A percentile compares a stretch with the other conserved stretches of the same genome.
Conservation (phyloP, 192 early-diverging fungal species). For the Mortierella claussenii region DNA sequence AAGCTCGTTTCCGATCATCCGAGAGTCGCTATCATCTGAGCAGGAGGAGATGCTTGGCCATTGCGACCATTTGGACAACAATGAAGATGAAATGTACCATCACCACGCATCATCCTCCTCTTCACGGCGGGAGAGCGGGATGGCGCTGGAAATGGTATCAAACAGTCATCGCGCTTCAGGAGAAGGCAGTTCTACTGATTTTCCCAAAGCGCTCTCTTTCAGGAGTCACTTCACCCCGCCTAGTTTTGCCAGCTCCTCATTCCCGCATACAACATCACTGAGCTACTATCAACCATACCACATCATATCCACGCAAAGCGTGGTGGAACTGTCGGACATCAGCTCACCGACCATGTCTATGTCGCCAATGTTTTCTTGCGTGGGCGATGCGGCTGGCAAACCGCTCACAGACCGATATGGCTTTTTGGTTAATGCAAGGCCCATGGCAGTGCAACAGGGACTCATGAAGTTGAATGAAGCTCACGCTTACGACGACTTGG, state of each 20-base stretch:
- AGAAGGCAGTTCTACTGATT: conserved; percentile 18
- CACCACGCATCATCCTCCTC: background rate
- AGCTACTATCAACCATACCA: conserved; percentile 11
- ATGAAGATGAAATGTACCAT: conserved; percentile 5
- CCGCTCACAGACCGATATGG: conserved; percentile 50
- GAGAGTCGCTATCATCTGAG: conserved; percentile 34
- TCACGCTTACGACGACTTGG: conserved; percentile 27
- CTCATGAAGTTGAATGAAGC: conserved; percentile 36
- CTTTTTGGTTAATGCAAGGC: conserved; percentile 41
- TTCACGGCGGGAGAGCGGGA: background rate
- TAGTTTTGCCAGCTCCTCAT: conserved; percentile 32
- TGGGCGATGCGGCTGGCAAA: conserved; percentile 15
- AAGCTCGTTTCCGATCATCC: conserved; percentile 28
- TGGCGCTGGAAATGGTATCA: conserved; percentile 19
- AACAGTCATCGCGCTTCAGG: conserved; percentile 16
- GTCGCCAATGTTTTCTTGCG: conserved; percentile 27
- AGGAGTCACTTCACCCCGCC: conserved; percentile 16
- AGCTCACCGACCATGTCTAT: conserved; percentile 20
- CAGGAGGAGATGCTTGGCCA: conserved; percentile 16
- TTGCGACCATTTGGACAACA: background rate
- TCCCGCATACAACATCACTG: conserved; percentile 21
- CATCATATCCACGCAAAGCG: conserved; percentile 6
- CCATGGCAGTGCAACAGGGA: conserved; percentile 49
- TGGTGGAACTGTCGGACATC: conserved; percentile 47
- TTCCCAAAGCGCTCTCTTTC: conserved; percentile 32